phyloP scores from a whole-genome alignment of 2,329 filamentous ascomycete genomes.

The Fusarium odoratissimum region DNA sequence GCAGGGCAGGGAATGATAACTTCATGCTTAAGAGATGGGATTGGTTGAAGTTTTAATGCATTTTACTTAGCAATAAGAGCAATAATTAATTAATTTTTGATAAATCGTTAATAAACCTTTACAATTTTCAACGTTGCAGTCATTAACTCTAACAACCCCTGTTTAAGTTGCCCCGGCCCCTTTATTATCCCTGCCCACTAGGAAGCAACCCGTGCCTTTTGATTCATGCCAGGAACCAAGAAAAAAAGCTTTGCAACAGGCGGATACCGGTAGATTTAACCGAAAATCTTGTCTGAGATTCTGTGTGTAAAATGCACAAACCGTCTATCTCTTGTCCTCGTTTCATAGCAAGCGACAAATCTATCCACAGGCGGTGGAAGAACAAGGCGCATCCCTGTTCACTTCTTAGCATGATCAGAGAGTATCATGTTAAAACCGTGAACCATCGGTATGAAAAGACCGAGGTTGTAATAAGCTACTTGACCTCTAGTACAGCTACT shows the following conservation, averaged over 20 bases:
- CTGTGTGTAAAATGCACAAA: neutral
- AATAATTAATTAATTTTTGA: neutral
- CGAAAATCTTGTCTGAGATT: slow-evolving; percentile 1
- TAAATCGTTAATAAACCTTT: neutral
- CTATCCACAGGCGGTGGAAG: neutral
- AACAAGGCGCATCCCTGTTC: slow-evolving; percentile 9
- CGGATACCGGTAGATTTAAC: slow-evolving; percentile 3
- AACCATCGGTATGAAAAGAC: slow-evolving; percentile 1
- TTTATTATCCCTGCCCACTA: slow-evolving; percentile 30
- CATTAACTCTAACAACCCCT: slow-evolving; percentile 19
- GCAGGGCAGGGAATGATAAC: neutral
- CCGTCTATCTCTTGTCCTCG: neutral
- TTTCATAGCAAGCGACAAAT: neutral
- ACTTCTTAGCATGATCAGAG: neutral
- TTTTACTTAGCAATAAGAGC: neutral
- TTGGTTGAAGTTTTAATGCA: neutral
- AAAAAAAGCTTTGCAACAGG: slow-evolving; percentile 20
- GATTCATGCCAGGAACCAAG: slow-evolving; percentile 18
- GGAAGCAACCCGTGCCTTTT: slow-evolving; percentile 20
- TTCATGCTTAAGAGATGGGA: neutral
- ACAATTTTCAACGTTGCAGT: neutral
- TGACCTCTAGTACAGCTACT: neutral
- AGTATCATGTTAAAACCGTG: neutral
- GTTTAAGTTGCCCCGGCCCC: slow-evolving; percentile 23
- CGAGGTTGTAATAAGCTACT: neutral